These are phyloP conservation scores for Alternaria conjuncta DNA, from an alignment of 2,329 filamentous ascomycete species.

Conservation along the genomic window DNA sequence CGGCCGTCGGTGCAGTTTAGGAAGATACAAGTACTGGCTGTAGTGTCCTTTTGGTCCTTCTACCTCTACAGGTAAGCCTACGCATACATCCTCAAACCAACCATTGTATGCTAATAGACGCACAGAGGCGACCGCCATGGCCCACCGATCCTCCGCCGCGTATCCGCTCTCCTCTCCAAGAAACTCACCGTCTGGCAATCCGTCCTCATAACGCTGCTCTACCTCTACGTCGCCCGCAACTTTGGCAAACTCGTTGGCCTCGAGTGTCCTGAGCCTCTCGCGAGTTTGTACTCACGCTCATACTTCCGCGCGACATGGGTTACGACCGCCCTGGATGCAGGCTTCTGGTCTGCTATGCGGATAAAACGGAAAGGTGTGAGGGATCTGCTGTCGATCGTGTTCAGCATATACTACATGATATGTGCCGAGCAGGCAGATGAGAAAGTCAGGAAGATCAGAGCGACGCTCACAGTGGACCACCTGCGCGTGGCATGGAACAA, in stretches of 20 bases:
- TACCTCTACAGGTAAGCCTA: constrained; percentile 75
- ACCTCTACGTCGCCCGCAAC: constrained; percentile 89
- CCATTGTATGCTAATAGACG: constrained; percentile 18
- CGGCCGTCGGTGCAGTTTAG: constrained; percentile 90
- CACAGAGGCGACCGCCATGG: constrained; percentile 83
- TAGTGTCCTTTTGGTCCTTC: constrained; percentile 87
- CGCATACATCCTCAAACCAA: not conserved
- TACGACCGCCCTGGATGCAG: constrained; percentile 90
- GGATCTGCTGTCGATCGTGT: constrained; percentile 81
- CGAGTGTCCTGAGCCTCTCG: constrained; percentile 89
- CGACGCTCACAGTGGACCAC: constrained; percentile 87
- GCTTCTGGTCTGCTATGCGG: constrained; percentile 98
- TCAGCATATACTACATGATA: constrained; percentile 88
- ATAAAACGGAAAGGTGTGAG: constrained; percentile 81
- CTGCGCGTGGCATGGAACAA: constrained; percentile 96
- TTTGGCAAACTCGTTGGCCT: constrained; percentile 91
- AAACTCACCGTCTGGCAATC: constrained; percentile 88
- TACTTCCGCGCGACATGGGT: constrained; percentile 99
- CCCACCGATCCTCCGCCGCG: constrained; percentile 72
- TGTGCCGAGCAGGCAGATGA: constrained; percentile 95
- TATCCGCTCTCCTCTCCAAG: constrained; percentile 74
- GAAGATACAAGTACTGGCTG: constrained; percentile 88
- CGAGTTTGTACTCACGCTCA: constrained; percentile 88
- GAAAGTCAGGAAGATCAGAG: constrained; percentile 90
- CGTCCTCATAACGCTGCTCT: constrained; percentile 84